phyloP scores from a whole-genome alignment of 208 protist species.

The Leishmania tarentolae region DNA sequence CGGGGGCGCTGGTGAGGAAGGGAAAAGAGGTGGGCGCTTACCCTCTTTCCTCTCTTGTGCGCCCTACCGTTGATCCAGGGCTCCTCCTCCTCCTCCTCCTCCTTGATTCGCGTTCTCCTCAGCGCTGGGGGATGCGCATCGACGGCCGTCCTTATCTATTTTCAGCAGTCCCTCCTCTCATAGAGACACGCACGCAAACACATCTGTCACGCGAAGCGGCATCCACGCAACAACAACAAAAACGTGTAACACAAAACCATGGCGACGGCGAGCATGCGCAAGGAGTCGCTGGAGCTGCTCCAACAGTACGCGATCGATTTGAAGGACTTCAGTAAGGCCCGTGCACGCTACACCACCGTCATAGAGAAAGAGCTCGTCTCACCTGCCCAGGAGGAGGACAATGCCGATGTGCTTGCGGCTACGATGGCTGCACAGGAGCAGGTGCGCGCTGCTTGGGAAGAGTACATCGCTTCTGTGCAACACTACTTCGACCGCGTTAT shows the following conservation, averaged over 20 bases:
- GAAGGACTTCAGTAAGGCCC: constrained; percentile 77
- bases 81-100: not conserved
- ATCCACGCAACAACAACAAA: not conserved
- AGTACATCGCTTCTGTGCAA: constrained; percentile 56
- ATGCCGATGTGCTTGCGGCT: constrained; percentile 37
- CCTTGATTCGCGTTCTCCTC: not conserved
- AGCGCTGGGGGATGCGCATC: not conserved
- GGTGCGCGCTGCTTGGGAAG: constrained; percentile 52
- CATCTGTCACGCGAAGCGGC: not conserved
- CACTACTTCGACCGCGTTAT: constrained; percentile 41
- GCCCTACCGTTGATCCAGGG: not conserved
- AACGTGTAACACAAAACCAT: constrained; percentile 24
- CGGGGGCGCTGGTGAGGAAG: not conserved
- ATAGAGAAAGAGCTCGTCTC: constrained; percentile 41
- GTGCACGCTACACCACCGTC: constrained; percentile 52
- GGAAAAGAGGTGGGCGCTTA: not conserved
- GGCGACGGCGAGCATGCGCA: constrained; percentile 49
- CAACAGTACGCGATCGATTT: constrained; percentile 74
- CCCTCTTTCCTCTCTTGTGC: not conserved
- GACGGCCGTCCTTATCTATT: not conserved
- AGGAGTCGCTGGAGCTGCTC: constrained; percentile 59
- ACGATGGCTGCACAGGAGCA: constrained; percentile 33
- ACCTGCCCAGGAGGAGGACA: constrained; percentile 30
- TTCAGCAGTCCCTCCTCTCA: not conserved
- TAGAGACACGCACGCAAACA: not conserved